Conservation (phyloP, 768 basidiomycete species). For the Tubosaeta sp. region DNA sequence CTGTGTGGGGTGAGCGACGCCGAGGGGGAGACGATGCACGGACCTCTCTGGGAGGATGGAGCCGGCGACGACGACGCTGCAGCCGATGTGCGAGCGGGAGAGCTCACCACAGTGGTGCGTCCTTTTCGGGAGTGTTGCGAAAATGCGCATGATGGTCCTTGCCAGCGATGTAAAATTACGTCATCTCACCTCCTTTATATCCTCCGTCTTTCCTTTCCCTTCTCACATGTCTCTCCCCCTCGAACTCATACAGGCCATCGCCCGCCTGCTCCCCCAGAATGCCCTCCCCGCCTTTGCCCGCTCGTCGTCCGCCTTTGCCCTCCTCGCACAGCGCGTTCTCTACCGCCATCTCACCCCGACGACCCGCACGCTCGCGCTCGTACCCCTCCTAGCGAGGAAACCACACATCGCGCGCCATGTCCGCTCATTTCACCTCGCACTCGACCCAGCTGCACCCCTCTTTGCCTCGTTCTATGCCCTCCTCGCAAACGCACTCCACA, state of each 20-base stretch:
- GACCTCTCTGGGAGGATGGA: constrained; percentile 83
- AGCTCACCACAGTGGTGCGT: constrained; percentile 68
- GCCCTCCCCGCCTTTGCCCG: constrained; percentile 49
- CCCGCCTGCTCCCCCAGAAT: constrained; percentile 30
- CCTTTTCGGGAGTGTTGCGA: constrained; percentile 54
- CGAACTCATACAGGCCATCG: constrained; percentile 60
- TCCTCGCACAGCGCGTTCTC: constrained; percentile 56
- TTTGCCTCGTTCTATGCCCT: constrained; percentile 45
- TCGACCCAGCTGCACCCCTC: constrained; percentile 39
- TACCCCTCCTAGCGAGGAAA: constrained; percentile 52
- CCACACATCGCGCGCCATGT: constrained; percentile 60
- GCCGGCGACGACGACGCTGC: constrained; percentile 67
- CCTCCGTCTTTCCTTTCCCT: background rate
- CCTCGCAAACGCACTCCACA: constrained; percentile 49
- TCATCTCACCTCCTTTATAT: constrained; percentile 4
- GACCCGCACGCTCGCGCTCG: constrained; percentile 43
- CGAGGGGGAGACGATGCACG: constrained; percentile 23
- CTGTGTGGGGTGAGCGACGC: constrained; percentile 45
- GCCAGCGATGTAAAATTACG: constrained; percentile 8
- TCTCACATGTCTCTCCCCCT: constrained; percentile 39
- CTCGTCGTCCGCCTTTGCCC: constrained; percentile 38
- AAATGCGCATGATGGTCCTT: constrained; percentile 1
- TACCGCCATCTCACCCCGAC: constrained; percentile 54
- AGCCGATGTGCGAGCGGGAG: constrained; percentile 46
- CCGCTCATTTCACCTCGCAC: constrained; percentile 53